Evolutionary conservation across 148 eudicot species (phyloP), one percentile per base, ranked within the genome.

Genomic region (Rhododendron williamsianum): DNA sequence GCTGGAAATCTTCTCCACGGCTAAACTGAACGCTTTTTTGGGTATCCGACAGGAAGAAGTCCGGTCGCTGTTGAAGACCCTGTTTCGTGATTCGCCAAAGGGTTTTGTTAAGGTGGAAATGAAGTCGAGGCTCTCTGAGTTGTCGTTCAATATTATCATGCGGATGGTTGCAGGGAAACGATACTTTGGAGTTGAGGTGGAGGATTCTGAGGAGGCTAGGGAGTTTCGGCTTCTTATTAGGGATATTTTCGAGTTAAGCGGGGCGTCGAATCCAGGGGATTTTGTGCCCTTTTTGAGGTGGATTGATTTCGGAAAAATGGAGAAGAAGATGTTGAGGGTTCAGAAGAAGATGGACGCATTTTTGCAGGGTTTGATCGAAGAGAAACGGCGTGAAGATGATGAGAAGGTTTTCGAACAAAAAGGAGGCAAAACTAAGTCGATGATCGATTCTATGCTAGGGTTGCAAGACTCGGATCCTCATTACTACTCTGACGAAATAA

Each of bases 81-180:
- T 90, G 18, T 78, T 82, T 45, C 80, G 23, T 6, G n/a, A 35
- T 11, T 84, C 87, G 1, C 23, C 43, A 48, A 65, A 41, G 23
- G 41, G 74, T 51, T 78, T 81, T 35, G 80, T 4, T 2, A 78
- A 43, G 74, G 86, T 89, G 15, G 92, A 91, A 6, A 45, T 92
- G 86, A 85, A 83, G 52, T 65, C 89, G 7, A 83, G 58, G 25
- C 27, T 91, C 7, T 67, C 85, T 2, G 93, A 86, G 27, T n/a
- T 91, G 48, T 46, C 90, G 0, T 86, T 86, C 60, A 90, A 92
- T 78, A 71, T 87, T 4, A 25, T 92, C 3, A 90, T 86, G 89
- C 72, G 86, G 38, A 89, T 90, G 82, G 63, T 92, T 18, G 73
- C 89, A 0, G 92, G 92, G 27, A 92, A 91, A 84, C 74, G 89